These are phyloP conservation scores for Hordeum pubiflorum DNA, from an alignment of 202 grass and related monocot species.

Conservation along the genomic window DNA sequence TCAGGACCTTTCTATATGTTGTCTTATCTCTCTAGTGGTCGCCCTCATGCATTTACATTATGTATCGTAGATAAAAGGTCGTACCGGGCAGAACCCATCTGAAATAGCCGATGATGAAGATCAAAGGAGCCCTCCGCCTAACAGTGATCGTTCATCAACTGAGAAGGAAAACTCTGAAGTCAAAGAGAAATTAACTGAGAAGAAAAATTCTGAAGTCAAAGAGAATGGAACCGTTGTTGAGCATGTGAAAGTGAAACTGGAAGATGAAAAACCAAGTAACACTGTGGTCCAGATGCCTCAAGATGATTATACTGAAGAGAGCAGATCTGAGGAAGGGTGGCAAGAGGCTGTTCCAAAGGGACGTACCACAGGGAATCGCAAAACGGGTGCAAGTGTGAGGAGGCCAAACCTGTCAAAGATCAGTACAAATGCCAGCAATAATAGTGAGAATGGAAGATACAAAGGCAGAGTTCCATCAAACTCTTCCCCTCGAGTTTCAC, in stretches of 20 bases:
- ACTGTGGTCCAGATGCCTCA: constrained; percentile 36
- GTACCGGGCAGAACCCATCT: constrained; percentile 50
- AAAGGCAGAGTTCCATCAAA: constrained; percentile 47
- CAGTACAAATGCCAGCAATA: constrained; percentile 54
- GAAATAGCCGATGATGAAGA: constrained; percentile 65
- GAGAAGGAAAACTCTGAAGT: constrained; percentile 44
- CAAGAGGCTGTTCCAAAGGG: constrained; percentile 88
- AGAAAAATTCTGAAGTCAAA: constrained; percentile 49
- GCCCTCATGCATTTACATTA: constrained; percentile 29
- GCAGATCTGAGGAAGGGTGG: constrained; percentile 78
- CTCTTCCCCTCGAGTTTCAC: constrained; percentile 52
- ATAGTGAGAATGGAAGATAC: constrained; percentile 64
- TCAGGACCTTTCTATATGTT: constrained; percentile 21
- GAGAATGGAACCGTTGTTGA: constrained; percentile 52
- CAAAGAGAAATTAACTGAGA: constrained; percentile 57
- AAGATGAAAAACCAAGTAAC: constrained; percentile 49
- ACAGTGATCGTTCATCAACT: constrained; percentile 33
- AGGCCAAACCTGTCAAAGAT: constrained; percentile 78
- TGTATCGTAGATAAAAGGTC: constrained; percentile 69
- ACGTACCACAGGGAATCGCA: constrained; percentile 46
- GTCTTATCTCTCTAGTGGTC: constrained; percentile 15
- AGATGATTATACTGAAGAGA: constrained; percentile 56
- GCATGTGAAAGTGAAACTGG: constrained; percentile 45
- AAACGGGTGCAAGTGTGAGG: constrained; percentile 46
- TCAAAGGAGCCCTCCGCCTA: constrained; percentile 43